Percentiles rank a stretch among this genome's conserved stretches.
Conservation (phyloP, 23 red algal species). For the Cyanidiococcus yangmingshanensis region DNA sequence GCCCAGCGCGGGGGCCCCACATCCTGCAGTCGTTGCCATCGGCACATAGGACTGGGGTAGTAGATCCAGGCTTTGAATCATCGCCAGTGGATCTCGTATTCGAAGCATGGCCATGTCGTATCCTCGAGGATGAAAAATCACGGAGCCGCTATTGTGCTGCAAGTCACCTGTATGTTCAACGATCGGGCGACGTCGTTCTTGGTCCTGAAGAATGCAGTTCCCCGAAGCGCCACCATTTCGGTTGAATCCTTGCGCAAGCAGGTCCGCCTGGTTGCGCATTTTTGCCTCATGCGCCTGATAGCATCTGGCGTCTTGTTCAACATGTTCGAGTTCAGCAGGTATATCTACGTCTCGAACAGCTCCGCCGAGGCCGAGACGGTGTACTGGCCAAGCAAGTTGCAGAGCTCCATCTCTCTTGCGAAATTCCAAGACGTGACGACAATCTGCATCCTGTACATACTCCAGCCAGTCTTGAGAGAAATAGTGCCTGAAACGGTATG, state of each 20-base stretch:
- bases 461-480: constrained; percentile 70
- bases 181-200: neutral
- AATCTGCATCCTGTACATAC: constrained; percentile 44
- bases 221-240: neutral
- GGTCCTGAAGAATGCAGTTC: neutral
- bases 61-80: neutral
- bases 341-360: neutral
- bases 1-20: neutral
- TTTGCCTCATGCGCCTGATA: neutral
- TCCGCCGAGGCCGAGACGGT: neutral
- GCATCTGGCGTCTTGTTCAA: neutral
- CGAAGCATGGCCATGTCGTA: neutral
- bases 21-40: neutral
- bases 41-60: neutral
- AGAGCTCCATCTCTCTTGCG: neutral
- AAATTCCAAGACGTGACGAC: constrained; percentile 31
- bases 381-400: neutral
- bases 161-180: neutral
- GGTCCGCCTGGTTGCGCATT: neutral
- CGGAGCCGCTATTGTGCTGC: neutral
- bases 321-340: neutral
- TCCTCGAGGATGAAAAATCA: neutral
- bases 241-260: neutral
- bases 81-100: neutral
- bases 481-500: constrained; percentile 55